phyloP scores from a whole-genome alignment of 2,329 filamentous ascomycete species.

The Aspergillus ochraceus region DNA sequence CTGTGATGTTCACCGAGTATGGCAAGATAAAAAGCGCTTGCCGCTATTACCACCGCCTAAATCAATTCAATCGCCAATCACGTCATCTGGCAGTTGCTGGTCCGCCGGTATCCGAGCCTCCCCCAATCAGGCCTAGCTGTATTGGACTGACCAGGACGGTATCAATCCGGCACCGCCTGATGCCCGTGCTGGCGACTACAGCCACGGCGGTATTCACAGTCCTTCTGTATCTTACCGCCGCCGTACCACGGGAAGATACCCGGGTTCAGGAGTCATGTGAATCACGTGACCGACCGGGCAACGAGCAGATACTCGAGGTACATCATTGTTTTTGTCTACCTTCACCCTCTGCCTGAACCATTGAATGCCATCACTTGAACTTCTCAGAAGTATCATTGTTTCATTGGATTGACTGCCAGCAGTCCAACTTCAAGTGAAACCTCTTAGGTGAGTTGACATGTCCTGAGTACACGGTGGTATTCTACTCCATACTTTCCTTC shows the following conservation, averaged over 20 bases:
- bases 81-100: neutral
- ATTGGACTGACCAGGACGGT: neutral
- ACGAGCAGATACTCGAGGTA: neutral
- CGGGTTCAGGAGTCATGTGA: conserved; percentile 1
- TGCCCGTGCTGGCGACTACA: conserved; percentile 3
- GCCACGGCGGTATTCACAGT: neutral
- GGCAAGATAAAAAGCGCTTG: neutral
- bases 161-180: neutral
- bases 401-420: too few relatives aligned
- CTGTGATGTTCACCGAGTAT: too few relatives aligned
- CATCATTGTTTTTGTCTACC: neutral
- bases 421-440: too few relatives aligned
- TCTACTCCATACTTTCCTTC: neutral
- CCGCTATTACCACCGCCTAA: conserved; percentile 5
- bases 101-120: conserved; percentile 8
- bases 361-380: neutral
- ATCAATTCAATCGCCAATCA: conserved; percentile 3
- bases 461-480: too few relatives aligned
- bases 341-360: neutral
- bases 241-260: neutral
- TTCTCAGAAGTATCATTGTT: neutral
- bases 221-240: conserved; percentile 1
- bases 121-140: too few relatives aligned
- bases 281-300: neutral
- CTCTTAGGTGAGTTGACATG: neutral